These are phyloP conservation scores for Arabidopsis suecica DNA, from an alignment of 345 rosid species.

Conservation along the genomic window DNA sequence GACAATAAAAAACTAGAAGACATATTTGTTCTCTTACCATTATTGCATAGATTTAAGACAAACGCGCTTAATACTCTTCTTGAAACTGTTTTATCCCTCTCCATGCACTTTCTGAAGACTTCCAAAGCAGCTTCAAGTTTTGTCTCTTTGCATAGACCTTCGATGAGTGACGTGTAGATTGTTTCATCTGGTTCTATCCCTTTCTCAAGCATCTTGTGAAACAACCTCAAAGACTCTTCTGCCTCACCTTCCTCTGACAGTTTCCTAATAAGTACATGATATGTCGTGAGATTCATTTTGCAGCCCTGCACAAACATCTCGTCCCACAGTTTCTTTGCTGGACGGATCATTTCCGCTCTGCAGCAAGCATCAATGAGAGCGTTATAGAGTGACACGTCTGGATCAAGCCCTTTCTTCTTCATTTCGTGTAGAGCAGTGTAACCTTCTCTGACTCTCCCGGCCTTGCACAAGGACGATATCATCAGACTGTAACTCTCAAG, in stretches of 20 bases:
- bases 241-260: constrained; percentile 68
- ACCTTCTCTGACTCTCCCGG: constrained; percentile 79
- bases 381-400: constrained; percentile 69
- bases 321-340: constrained; percentile 94
- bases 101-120: constrained; percentile 56
- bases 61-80: constrained; percentile 50
- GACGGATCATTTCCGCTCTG: constrained; percentile 77
- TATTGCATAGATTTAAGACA: constrained; percentile 59
- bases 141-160: constrained; percentile 71
- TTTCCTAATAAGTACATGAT: constrained; percentile 68
- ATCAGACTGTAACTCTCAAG: constrained; percentile 61
- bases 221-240: constrained; percentile 75
- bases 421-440: constrained; percentile 74
- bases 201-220: constrained; percentile 70
- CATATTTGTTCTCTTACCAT: constrained; percentile 47
- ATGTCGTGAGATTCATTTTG: constrained; percentile 63
- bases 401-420: constrained; percentile 76
- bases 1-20: constrained; percentile 12
- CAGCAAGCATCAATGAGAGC: constrained; percentile 85
- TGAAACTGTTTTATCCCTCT: constrained; percentile 54
- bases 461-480: constrained; percentile 72
- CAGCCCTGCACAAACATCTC: constrained; percentile 88
- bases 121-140: constrained; percentile 62
- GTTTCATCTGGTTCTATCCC: constrained; percentile 63
- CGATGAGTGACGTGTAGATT: constrained; percentile 61